These are phyloP conservation scores for Lasiodiplodia hormozganensis DNA, from an alignment of 2,329 filamentous ascomycete genomes.

Conservation along the genomic window DNA sequence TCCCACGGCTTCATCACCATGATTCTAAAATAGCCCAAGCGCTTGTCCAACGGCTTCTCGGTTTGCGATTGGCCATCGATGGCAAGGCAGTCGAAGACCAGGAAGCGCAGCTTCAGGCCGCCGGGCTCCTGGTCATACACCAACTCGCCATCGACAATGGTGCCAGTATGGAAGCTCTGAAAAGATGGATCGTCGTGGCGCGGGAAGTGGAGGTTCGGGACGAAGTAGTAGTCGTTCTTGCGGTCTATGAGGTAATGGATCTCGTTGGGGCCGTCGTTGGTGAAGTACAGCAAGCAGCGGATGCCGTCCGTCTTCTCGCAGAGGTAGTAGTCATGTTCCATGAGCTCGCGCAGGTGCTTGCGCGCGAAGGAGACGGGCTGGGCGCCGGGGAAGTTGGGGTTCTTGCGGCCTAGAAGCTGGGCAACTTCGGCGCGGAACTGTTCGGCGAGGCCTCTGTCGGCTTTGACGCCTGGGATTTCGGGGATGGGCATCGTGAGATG, in stretches of 20 bases:
- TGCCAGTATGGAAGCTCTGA: constrained; percentile 75
- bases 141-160: constrained; percentile 90
- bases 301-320: constrained; percentile 99
- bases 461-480: constrained; percentile 28
- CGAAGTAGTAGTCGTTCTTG: constrained; percentile 95
- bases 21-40: constrained; percentile 84
- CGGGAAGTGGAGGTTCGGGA: constrained; percentile 83
- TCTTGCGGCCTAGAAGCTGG: constrained; percentile 72
- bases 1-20: constrained; percentile 76
- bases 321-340: constrained; percentile 88
- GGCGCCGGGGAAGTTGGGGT: constrained; percentile 79
- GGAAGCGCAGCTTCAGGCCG: constrained; percentile 76
- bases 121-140: constrained; percentile 74
- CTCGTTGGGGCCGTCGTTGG: constrained; percentile 66
- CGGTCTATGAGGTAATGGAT: constrained; percentile 94
- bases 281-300: constrained; percentile 91
- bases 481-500: constrained; percentile 28
- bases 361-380: constrained; percentile 93
- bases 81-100: constrained; percentile 92
- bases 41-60: constrained; percentile 83
- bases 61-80: constrained; percentile 79
- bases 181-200: constrained; percentile 65
- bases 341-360: constrained; percentile 82
- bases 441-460: constrained; percentile 36
- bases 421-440: constrained; percentile 77